Base-by-base conservation (phyloP, 176 grass and related monocot species). In the Rhynchospora pubera region DNA sequence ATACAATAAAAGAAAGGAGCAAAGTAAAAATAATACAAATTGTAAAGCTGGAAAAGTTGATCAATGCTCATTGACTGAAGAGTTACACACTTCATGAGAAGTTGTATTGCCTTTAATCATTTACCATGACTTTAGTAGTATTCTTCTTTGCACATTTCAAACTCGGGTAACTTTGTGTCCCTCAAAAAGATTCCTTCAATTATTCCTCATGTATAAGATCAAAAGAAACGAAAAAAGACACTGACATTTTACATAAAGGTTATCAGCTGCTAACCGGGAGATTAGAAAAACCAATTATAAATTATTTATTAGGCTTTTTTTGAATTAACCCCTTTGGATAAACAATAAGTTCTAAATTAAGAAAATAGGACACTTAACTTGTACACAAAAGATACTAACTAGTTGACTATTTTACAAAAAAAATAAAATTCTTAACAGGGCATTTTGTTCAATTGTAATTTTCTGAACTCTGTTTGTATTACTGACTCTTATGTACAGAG, bases 401-500 rank as follows among this genome's bases (percentile, higher is more conserved):
- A 39, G 0, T 39, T 39, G 34, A 39, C 34, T 39, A 39, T 2
- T 2, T 39, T 39, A 4, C 3, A 39, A 39, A 39, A 39, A 39
- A 39, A 39, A 39, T 39, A 39, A 4, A 4, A 39, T 39, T 39
- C 34, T 39, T 2, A 39, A 39, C 34, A 39, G 4, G 34, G 34
- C 34, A 42, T 7, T 16, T 6, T 21, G 6, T 39, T 66, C 5
- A 39, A 66, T 34, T 18, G 12, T 39, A 39, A 66, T 66, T 11
- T 66, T 34, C 0, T 18, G 14, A 68, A 65, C 62, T 63, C 9
- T n/a, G 24, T 13, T 56, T 84, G 10, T 62, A 67, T 23, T 34
- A 26, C 13, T 67, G 4, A 4, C 15, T 44, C 80, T 39, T 50
- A 51, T 8, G 15, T 9, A 5, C 81, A 94, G 96, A 99, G 65